Conservation (phyloP, 2,329 filamentous ascomycete species). For the Sporothrix luriei region DNA sequence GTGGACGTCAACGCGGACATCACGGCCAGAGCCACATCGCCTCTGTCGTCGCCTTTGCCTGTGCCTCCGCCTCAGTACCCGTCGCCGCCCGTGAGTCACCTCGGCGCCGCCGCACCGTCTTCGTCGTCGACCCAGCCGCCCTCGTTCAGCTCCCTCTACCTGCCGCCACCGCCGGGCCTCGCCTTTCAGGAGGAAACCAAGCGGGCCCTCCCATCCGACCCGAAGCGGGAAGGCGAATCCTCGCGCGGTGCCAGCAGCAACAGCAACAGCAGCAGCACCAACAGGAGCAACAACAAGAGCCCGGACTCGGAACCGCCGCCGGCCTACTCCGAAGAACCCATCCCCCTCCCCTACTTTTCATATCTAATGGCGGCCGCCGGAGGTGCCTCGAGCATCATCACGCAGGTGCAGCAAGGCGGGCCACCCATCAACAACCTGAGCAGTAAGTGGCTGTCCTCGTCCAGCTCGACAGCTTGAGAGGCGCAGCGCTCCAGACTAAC, state of each 20-base stretch:
- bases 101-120: constrained; percentile 11
- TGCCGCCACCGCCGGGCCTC: constrained; percentile 43
- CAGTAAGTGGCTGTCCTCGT: constrained; percentile 56
- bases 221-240: constrained; percentile 65
- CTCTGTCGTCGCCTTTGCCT: background rate
- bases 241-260: constrained; percentile 49
- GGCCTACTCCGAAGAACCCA: constrained; percentile 92
- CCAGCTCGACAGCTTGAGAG: too few species aligned
- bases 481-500: background rate
- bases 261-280: constrained; percentile 30
- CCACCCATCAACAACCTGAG: constrained; percentile 87
- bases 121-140: constrained; percentile 47
- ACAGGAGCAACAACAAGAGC: constrained; percentile 55
- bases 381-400: constrained; percentile 97
- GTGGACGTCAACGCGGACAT: background rate
- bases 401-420: constrained; percentile 93
- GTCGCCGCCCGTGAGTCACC: background rate
- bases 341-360: constrained; percentile 86
- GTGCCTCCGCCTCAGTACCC: constrained; percentile 15
- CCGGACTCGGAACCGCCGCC: constrained; percentile 91
- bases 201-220: constrained; percentile 77
- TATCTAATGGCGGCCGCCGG: constrained; percentile 98
- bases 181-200: constrained; percentile 72
- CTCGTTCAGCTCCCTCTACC: constrained; percentile 63
- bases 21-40: background rate